phyloP scores from a whole-genome alignment of 805 yeast species.

The Candida fluviatilis region DNA sequence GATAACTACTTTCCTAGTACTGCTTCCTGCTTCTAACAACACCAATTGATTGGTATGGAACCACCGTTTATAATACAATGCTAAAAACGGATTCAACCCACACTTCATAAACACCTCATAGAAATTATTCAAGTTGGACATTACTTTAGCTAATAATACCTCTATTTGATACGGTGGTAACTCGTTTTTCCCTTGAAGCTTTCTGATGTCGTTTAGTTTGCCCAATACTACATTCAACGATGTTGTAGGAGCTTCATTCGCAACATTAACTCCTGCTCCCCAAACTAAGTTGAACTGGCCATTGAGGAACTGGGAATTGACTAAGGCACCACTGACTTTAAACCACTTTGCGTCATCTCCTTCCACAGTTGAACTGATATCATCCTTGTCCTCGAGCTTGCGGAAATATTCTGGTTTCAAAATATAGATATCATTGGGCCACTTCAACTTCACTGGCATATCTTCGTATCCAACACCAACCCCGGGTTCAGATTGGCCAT shows the following conservation, averaged over 20 bases:
- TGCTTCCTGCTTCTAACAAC: slow-evolving; percentile 53
- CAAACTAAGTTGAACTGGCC: slow-evolving; percentile 62
- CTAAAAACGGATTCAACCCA: slow-evolving; percentile 69
- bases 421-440: slow-evolving; percentile 95
- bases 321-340: slow-evolving; percentile 80
- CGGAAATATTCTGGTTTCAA: slow-evolving; percentile 56
- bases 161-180: slow-evolving; percentile 49
- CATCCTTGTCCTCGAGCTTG: slow-evolving; percentile 24
- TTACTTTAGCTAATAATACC: slow-evolving; percentile 59
- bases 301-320: slow-evolving; percentile 68
- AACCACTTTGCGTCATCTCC: slow-evolving; percentile 63
- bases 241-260: slow-evolving; percentile 87
- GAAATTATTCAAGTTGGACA: slow-evolving; percentile 63
- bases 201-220: slow-evolving; percentile 53
- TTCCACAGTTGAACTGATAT: slow-evolving; percentile 33
- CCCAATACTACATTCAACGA: slow-evolving; percentile 72
- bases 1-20: slow-evolving; percentile 49
- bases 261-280: slow-evolving; percentile 85
- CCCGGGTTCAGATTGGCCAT: slow-evolving; percentile 41
- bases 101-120: slow-evolving; percentile 50
- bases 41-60: slow-evolving; percentile 68
- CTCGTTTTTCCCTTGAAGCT: slow-evolving; percentile 32
- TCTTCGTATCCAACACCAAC: slow-evolving; percentile 56
- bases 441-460: slow-evolving; percentile 78
- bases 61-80: slow-evolving; percentile 79